These are phyloP conservation scores for slime mould (Dictyostelium discoideum) DNA, from an alignment of 78 protist species.

Conservation along the genomic window DNA sequence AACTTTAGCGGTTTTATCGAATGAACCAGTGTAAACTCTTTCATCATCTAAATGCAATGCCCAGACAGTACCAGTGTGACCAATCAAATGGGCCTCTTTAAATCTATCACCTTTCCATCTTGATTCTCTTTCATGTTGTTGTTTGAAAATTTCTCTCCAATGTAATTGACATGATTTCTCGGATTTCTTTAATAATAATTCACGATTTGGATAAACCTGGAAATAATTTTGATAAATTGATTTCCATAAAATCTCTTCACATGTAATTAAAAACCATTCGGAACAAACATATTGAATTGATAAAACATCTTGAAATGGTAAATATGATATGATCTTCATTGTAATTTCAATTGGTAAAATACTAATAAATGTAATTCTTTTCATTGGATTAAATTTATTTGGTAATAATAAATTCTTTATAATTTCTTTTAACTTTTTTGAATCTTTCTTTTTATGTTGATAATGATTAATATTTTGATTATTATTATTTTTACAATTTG, in stretches of 20 bases:
- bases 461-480: background rate
- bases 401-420: conserved; percentile 19
- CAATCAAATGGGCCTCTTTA: conserved; percentile 22
- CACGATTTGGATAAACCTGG: conserved; percentile 17
- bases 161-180: background rate
- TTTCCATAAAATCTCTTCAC: conserved; percentile 57
- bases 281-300: conserved; percentile 27
- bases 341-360: conserved; percentile 33
- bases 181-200: background rate
- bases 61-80: conserved; percentile 74
- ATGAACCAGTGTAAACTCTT: conserved; percentile 42
- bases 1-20: conserved; percentile 46
- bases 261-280: conserved; percentile 1
- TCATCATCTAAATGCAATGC: background rate
- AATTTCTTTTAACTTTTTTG: background rate
- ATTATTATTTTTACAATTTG: background rate
- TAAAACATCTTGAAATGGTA: conserved; percentile 17
- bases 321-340: conserved; percentile 24
- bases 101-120: conserved; percentile 30
- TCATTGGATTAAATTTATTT: conserved; percentile 1
- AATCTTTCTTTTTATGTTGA: background rate
- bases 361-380: conserved; percentile 17
- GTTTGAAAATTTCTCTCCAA: conserved; percentile 64
- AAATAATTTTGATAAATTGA: conserved; percentile 38
- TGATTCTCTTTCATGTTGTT: background rate